Conservation (phyloP, 208 protist genomes). For the Lotmaria passim region DNA sequence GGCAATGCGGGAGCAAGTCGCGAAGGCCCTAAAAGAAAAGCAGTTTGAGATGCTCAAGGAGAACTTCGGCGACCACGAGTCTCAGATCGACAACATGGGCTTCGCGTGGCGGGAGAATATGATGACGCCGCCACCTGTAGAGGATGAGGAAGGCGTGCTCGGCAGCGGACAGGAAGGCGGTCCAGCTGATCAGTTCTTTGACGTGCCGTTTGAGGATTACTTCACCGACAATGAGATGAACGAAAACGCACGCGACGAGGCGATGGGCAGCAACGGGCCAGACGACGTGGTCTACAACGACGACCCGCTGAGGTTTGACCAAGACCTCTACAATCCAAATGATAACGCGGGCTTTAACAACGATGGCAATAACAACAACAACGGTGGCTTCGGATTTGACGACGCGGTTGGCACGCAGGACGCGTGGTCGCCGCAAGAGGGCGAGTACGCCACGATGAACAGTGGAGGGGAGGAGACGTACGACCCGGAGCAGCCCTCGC, state of each 20-base stretch:
- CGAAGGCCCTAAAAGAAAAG: slow-evolving; percentile 56
- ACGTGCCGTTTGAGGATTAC: slow-evolving; percentile 51
- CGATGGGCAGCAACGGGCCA: slow-evolving; percentile 3
- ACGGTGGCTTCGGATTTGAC: slow-evolving; percentile 10
- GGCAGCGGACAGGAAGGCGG: slow-evolving; percentile 29
- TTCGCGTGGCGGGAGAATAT: slow-evolving; percentile 60
- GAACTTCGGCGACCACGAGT: slow-evolving; percentile 75
- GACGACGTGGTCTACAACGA: slow-evolving; percentile 24
- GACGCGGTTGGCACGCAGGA: slow-evolving; percentile 20
- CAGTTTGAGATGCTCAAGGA: slow-evolving; percentile 78
- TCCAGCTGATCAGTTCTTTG: slow-evolving; percentile 47
- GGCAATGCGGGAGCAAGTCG: slow-evolving; percentile 78
- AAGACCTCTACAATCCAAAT: slow-evolving; percentile 19
- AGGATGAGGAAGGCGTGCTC: slow-evolving; percentile 12
- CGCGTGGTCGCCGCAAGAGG: slow-evolving; percentile 30
- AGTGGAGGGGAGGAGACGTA: slow-evolving; percentile 18
- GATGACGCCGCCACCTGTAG: slow-evolving; percentile 22
- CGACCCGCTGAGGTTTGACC: slow-evolving; percentile 22
- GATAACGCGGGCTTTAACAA: slow-evolving; percentile 13
- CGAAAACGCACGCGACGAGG: slow-evolving; percentile 14
- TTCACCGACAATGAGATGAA: slow-evolving; percentile 46
- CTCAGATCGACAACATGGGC: slow-evolving; percentile 60
- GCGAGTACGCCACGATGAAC: slow-evolving; percentile 12
- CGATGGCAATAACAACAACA: slow-evolving; percentile 7
- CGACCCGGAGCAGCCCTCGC: slow-evolving; percentile 18